Evolutionary conservation across 176 grass and related monocot genomes (phyloP), one percentile per base, ranked within the genome.

Genomic region (Ananas comosus): DNA sequence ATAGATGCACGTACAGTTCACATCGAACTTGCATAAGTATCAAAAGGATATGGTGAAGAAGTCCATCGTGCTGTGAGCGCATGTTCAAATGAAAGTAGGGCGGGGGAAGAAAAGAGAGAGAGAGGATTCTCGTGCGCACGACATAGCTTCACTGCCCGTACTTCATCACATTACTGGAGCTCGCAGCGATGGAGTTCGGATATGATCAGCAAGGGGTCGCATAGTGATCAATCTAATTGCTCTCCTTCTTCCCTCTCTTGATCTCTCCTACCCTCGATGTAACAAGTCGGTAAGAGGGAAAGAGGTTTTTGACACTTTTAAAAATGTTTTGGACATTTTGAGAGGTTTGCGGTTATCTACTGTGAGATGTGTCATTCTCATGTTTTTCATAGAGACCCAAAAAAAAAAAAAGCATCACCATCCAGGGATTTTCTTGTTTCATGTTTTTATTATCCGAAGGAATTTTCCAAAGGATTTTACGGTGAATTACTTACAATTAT

Each of bases 181-280:
- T 83, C n/a, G 69, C 87, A 23, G 83, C 73, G 5, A 17, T 58
- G 69, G 73, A 90, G 77, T 90, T 80, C 58, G 80, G 83, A 12
- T 76, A 86, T 51, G 69, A 83, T 9, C 87, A 86, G 76, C 70
- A 80, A 69, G 87, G 83, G 10, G 24, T 73, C 49, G 50, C 1
- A 1, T 14, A 1, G 70, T 76, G 13, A 56, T 85, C 70, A 25
- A 78, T 70, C 65, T 78, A 12, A 85, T 85, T 54, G 29, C 64
- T 47, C 29, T 49, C 2, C 9, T 0, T 59, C 3, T 0, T 58
- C 18, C 18, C 54, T 58, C 12, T 16, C 19, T 17, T 58, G 5
- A 19, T 29, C 28, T 29, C 16, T n/a, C 54, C 14, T 9, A 17
- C 10, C 9, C 25, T 21, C 56, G 63, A 22, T 58, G 72, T 29